Evolutionary conservation across 2,329 filamentous ascomycete genomes (phyloP), one percentile per base, ranked within the genome.

Genomic region (Fusarium musae): DNA sequence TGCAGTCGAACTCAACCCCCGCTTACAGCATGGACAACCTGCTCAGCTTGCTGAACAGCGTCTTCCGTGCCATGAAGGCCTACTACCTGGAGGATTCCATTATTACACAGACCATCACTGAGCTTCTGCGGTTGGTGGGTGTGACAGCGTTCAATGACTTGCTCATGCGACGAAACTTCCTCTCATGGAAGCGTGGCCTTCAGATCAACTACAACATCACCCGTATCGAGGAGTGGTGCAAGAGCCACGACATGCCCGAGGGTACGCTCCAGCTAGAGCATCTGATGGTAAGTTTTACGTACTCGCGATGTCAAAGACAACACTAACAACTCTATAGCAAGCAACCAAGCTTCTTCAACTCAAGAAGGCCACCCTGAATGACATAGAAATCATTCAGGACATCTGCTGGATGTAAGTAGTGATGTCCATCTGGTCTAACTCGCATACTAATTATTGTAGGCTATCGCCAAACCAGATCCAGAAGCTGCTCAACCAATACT

Each of bases 151-250:
- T 99, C 86, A 99, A 99, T 82, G 96, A 99, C 81, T 87, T 99
- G 72, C 89, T 99, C 76, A 98, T 99, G 95, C 91, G 96, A 78
- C 91, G 96, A 78, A 98, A 98, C 84, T 99, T 99, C 89, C 89
- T 99, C 65, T 98, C 95, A 1, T 99, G 96, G 96, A 99, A 99
- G 88, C 94, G 96, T 83, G 96, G 96, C 78, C 90, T 99, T 61
- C 96, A 99, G 84, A 99, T 99, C 86, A 99, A 99, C 86, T 99
- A 99, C 88, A 99, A 99, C 85, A 99, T 99, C 82, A 99, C 96
- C 30, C 91, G 96, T 65, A 99, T 99, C 73, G 96, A 99, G 83
- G 96, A 99, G 84, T 99, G 96, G 96, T 99, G 96, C 86, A 99
- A 99, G 90, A 97, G 95, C 80, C 97, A 99, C 82, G 96, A 98